Evolutionary conservation across 305 asterid genomes (phyloP).

Genomic region (Solanum hybrid): DNA sequence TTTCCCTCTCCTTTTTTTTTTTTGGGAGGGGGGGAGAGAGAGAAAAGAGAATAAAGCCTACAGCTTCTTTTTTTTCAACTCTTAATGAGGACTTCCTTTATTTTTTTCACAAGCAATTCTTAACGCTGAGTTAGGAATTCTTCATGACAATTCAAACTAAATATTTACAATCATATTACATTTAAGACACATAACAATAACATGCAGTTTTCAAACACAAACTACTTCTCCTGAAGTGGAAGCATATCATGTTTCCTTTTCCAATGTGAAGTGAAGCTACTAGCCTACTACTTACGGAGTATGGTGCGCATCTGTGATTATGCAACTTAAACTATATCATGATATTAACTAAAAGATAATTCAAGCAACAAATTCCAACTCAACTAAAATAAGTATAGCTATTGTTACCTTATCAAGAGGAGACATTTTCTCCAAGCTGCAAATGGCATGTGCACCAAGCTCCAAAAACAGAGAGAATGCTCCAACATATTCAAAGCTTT

Average conservation of each 20-base stretch:
- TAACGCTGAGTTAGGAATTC: neutral
- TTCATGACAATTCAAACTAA: neutral
- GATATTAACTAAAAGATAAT: neutral
- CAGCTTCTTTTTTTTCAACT: neutral
- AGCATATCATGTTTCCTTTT: neutral
- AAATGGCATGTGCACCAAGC: conserved; percentile 75
- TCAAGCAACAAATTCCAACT: neutral
- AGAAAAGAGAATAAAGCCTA: neutral
- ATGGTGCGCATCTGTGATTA: neutral
- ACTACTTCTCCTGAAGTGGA: neutral
- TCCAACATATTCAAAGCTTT: conserved; percentile 77
- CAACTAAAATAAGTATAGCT: neutral
- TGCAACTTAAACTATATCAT: neutral
- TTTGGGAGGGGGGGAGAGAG: neutral
- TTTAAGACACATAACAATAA: neutral
- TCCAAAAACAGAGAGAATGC: conserved; percentile 76
- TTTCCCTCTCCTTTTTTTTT: neutral
- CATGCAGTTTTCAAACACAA: neutral
- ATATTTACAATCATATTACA: neutral
- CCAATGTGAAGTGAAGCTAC: neutral
- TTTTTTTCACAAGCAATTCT: neutral
- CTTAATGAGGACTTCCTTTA: neutral
- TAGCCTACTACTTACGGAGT: neutral
- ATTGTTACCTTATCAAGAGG: conserved; percentile 57
- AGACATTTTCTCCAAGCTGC: conserved; percentile 78